Conservation (phyloP, 2,329 filamentous ascomycete species). For the Malbranchea zuffiana region DNA sequence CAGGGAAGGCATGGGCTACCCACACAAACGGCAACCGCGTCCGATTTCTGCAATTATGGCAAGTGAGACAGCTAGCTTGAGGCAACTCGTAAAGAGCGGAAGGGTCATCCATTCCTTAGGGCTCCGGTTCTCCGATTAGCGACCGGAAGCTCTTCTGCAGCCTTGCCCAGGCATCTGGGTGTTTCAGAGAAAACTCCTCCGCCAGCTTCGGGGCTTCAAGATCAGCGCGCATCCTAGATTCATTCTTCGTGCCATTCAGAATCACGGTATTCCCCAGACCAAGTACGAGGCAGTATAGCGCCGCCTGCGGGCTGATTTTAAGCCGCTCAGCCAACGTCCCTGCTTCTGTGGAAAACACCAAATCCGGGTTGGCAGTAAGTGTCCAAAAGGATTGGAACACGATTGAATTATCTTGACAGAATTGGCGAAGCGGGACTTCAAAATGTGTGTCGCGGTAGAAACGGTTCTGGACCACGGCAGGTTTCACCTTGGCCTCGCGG, state of each 20-base stretch:
- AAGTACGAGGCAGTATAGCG: conserved; percentile 48
- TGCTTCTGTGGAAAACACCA: conserved; percentile 42
- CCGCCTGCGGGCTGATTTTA: conserved; percentile 36
- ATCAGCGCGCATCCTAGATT: conserved; percentile 43
- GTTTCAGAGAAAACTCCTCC: conserved; percentile 33
- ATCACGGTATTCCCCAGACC: conserved; percentile 41
- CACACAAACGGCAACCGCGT: no score
- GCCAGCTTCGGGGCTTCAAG: conserved; percentile 36
- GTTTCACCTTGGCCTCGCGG: conserved; percentile 39
- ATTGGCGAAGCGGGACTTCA: conserved; percentile 50
- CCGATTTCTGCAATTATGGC: no score
- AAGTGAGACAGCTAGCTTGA: no score
- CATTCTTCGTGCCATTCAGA: conserved; percentile 47
- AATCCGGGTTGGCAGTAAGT: conserved; percentile 45
- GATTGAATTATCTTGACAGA: conserved; percentile 43
- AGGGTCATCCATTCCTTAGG: not conserved
- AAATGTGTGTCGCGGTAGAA: conserved; percentile 52
- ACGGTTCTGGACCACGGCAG: conserved; percentile 63
- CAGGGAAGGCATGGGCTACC: no score
- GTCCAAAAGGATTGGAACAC: conserved; percentile 53
- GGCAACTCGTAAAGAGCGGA: no score
- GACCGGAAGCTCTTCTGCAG: conserved; percentile 41
- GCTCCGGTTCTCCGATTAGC: conserved; percentile 24
- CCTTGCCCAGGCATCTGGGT: conserved; percentile 41
- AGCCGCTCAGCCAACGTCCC: conserved; percentile 37